Evolutionary conservation across 78 protist genomes (phyloP), one percentile per base, ranked within the genome.

Genomic region (Emiliania huxleyi): DNA sequence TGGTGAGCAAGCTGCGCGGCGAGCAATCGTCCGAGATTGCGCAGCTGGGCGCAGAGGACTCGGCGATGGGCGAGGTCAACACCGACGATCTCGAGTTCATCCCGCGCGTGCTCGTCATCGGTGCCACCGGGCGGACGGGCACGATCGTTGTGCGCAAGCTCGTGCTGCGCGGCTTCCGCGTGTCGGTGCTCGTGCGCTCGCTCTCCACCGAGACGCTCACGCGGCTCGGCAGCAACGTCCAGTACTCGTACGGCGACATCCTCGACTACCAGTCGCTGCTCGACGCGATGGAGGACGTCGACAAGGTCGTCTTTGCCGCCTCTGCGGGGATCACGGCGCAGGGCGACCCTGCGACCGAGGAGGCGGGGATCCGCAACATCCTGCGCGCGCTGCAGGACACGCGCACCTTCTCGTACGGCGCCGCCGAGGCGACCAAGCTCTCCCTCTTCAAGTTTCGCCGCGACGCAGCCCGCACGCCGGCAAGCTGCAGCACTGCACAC

Each of bases 281-380:
- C 42, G 81, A 71, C 42, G 81, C 81, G 55, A 71, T 71, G 81
- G 81, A 71, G 21, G 81, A 71, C 81, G 81, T 71, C 81, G 81
- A 71, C 81, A 52, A 52, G 62, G 62, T 52, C 8, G 62, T 52
- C 8, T 52, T 52, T 52, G 62, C 15, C 8, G 62, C 62, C 8
- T 52, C 62, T 8, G 15, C 62, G 62, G n/a, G n/a, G n/a, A n/a
- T n/a, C n/a, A n/a, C n/a, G n/a, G n/a, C n/a, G n/a, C n/a, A n/a
- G n/a, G 62, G 15, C 15, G 62, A 52, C 8, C 62, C 62, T 8
- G 62, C 8, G 15, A 8, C 29, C 8, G 81, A 71, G 42, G n/a
- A 19, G n/a, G 45, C 2, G 21, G 81, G 81, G 42, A 2, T 71
- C 11, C 37, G 22, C 40, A 22, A 6, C 18, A 22, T 71, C n/a